These are phyloP conservation scores for Gymnopus androsaceus DNA, from an alignment of 1,284 basidiomycete species.

Conservation along the genomic window DNA sequence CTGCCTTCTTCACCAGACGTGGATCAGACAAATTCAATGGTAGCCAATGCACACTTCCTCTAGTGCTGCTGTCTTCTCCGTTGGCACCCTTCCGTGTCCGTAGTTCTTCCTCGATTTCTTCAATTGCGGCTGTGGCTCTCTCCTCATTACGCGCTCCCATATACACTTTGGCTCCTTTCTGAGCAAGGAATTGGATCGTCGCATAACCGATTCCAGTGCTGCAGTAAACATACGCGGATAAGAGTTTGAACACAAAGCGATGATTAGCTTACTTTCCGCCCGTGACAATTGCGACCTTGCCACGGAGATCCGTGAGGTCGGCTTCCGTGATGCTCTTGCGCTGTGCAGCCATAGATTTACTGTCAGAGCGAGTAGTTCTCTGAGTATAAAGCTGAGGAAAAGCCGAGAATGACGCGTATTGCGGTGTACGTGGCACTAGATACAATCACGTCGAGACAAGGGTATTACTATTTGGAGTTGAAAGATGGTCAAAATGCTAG, in stretches of 20 bases:
- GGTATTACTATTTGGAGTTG: too few species aligned
- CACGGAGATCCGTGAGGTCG: slow-evolving; percentile 30
- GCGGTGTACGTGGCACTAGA: too few species aligned
- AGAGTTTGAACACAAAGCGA: slow-evolving; percentile 5
- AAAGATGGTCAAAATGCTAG: too few species aligned
- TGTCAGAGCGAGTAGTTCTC: too few species aligned
- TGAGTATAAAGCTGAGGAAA: too few species aligned
- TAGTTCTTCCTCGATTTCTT: slow-evolving; percentile 37
- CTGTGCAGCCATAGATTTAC: too few species aligned
- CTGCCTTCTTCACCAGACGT: slow-evolving; percentile 40
- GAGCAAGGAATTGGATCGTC: slow-evolving; percentile 45
- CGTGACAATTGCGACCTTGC: slow-evolving; percentile 44
- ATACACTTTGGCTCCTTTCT: slow-evolving; percentile 48
- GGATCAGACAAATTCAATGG: slow-evolving; percentile 48
- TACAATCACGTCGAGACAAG: too few species aligned
- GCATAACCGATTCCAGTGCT: slow-evolving; percentile 41
- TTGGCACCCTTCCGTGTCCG: slow-evolving; percentile 33
- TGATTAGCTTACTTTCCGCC: slow-evolving; percentile 38
- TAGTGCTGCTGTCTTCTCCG: slow-evolving; percentile 17
- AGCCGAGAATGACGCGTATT: too few species aligned
- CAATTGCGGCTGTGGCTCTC: slow-evolving; percentile 40
- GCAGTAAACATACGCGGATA: slow-evolving; percentile 5
- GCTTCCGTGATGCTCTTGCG: not conserved
- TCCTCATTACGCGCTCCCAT: slow-evolving; percentile 42
- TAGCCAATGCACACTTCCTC: slow-evolving; percentile 40